phyloP scores from a whole-genome alignment of 352 stramenopile genomes.

The Pythium folliculosum region DNA sequence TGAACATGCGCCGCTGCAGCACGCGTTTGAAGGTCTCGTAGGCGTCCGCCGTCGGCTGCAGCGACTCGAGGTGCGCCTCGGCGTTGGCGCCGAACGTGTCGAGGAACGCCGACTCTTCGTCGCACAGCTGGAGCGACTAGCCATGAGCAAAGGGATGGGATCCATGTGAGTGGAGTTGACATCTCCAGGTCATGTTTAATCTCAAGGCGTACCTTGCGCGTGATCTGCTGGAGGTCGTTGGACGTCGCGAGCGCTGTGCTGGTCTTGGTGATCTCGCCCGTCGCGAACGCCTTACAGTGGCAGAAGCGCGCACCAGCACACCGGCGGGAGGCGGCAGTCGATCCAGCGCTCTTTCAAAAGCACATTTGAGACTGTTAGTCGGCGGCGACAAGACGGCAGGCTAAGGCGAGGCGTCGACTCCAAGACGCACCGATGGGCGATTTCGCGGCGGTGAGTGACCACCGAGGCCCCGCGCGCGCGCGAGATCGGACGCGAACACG shows the following conservation, averaged over 20 bases:
- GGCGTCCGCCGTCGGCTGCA: not conserved
- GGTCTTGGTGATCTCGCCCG: constrained; percentile 27
- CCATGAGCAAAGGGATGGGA: not conserved
- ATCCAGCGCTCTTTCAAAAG: constrained; percentile 20
- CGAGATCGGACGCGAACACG: constrained; percentile 60
- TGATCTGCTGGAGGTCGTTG: constrained; percentile 54
- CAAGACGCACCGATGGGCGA: constrained; percentile 22
- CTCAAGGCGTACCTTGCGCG: constrained; percentile 61
- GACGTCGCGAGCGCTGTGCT: constrained; percentile 25
- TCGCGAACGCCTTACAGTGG: constrained; percentile 38
- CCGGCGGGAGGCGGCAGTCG: constrained; percentile 23
- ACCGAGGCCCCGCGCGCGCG: not conserved
- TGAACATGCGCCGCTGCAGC: constrained; percentile 65
- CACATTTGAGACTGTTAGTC: not conserved
- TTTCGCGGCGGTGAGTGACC: not conserved
- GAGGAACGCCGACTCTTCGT: constrained; percentile 62
- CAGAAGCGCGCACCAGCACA: constrained; percentile 54
- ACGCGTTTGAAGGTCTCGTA: constrained; percentile 43
- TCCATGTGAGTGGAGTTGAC: no score
- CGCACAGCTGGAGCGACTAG: constrained; percentile 59
- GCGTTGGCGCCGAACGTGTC: constrained; percentile 53
- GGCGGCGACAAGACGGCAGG: no score
- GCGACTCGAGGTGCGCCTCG: constrained; percentile 33
- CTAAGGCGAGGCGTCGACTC: not conserved
- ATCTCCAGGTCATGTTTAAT: no score